phyloP scores from a whole-genome alignment of 2,329 filamentous ascomycete genomes.

The Tolypocladium nubicola region DNA sequence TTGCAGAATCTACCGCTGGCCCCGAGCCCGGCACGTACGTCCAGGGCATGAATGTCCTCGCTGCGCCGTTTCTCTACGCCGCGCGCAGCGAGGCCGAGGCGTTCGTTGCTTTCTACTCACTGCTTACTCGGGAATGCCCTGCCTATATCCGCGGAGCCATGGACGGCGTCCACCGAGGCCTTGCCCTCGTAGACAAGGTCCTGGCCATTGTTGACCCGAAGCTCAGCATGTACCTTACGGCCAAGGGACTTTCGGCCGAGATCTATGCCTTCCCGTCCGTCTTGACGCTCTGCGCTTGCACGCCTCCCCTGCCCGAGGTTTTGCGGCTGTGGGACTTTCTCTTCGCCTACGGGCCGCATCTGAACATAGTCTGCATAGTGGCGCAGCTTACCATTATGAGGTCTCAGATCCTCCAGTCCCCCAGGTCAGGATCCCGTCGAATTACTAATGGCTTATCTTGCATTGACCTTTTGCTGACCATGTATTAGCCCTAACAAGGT shows the following conservation, averaged over 20 bases:
- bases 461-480: conserved; percentile 8
- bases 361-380: conserved; percentile 95
- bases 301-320: conserved; percentile 87
- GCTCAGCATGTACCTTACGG: conserved; percentile 71
- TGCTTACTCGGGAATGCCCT: conserved; percentile 80
- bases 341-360: conserved; percentile 87
- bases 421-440: conserved; percentile 47
- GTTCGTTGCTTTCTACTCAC: conserved; percentile 79
- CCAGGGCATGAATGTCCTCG: conserved; percentile 97
- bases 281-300: conserved; percentile 88
- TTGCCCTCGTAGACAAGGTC: conserved; percentile 85
- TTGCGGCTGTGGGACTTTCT: conserved; percentile 93
- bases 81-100: conserved; percentile 91
- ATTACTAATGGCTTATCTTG: too few species aligned
- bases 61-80: conserved; percentile 89
- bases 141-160: conserved; percentile 93
- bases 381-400: conserved; percentile 86
- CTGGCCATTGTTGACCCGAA: conserved; percentile 85
- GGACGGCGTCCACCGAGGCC: conserved; percentile 90
- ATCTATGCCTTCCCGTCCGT: conserved; percentile 96
- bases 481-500: conserved; percentile 76
- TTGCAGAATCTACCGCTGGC: conserved; percentile 45
- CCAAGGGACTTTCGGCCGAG: conserved; percentile 81
- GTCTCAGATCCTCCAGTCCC: conserved; percentile 70
- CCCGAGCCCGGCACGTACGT: conserved; percentile 78